phyloP scores from a whole-genome alignment of 2,329 filamentous ascomycete species.

The Xylariaceae sp. region DNA sequence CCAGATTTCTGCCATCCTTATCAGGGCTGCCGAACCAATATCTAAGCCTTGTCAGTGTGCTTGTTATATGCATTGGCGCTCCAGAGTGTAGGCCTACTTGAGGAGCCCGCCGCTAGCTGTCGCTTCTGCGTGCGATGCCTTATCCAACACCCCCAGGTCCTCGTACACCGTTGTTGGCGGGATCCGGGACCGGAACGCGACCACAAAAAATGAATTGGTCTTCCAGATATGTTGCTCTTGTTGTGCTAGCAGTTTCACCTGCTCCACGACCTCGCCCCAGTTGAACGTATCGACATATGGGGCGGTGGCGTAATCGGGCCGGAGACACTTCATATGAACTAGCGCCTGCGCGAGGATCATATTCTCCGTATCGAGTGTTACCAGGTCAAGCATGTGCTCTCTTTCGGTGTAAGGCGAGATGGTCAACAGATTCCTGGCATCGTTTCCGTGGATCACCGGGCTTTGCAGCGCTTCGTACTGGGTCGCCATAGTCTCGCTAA shows the following conservation, averaged over 20 bases:
- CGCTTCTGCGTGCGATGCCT: slow-evolving; percentile 74
- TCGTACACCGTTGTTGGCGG: slow-evolving; percentile 60
- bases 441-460: slow-evolving; percentile 8
- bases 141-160: slow-evolving; percentile 67
- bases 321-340: slow-evolving; percentile 54
- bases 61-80: slow-evolving; percentile 3
- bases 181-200: slow-evolving; percentile 74
- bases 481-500: slow-evolving; percentile 11
- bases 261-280: slow-evolving; percentile 58
- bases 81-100: slow-evolving; percentile 50
- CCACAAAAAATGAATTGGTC: slow-evolving; percentile 68
- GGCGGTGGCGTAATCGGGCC: slow-evolving; percentile 69
- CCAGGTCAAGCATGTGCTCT: slow-evolving; percentile 67
- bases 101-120: slow-evolving; percentile 72
- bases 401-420: slow-evolving; percentile 70
- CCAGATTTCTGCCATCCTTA: slow-evolving; percentile 66
- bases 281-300: slow-evolving; percentile 72
- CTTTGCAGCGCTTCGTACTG: slow-evolving; percentile 8
- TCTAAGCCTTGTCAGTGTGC: slow-evolving; percentile 35
- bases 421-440: slow-evolving; percentile 40
- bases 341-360: slow-evolving; percentile 68
- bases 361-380: slow-evolving; percentile 58
- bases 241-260: slow-evolving; percentile 48
- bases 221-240: slow-evolving; percentile 51
- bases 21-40: slow-evolving; percentile 86